Evolutionary conservation across 1,139 yeast species (phyloP), one percentile per base, ranked within the genome.

Genomic region (Cylindricascospora bacillispora): DNA sequence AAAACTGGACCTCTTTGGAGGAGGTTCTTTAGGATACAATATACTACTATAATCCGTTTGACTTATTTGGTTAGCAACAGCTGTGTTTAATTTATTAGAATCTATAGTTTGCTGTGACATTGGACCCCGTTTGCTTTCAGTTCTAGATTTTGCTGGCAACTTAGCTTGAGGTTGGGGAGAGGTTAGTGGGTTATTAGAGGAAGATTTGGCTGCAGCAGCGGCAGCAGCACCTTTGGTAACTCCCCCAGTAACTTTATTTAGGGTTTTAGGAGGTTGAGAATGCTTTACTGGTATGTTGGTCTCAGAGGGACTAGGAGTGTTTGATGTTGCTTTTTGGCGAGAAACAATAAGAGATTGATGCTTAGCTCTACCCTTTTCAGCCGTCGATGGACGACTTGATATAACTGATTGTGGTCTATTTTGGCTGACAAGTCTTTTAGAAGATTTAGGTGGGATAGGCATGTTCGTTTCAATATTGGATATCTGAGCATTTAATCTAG

Each of bases 401-500:
- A n/a, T n/a, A n/a, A n/a, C n/a, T n/a, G n/a, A n/a, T n/a, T n/a
- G n/a, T n/a, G n/a, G n/a, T n/a, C n/a, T n/a, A n/a, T n/a, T n/a
- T n/a, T n/a, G n/a, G n/a, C n/a, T n/a, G n/a, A n/a, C n/a, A n/a
- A n/a, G n/a, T n/a, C n/a, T n/a, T n/a, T n/a, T n/a, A n/a, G n/a
- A n/a, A n/a, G n/a, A n/a, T n/a, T n/a, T n/a, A n/a, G n/a, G n/a
- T n/a, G n/a, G n/a, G n/a, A n/a, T n/a, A n/a, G n/a, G n/a, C n/a
- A n/a, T n/a, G n/a, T n/a, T n/a, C n/a, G n/a, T 10, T 10, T 27
- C 52, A 1, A 67, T 48, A 5, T 26, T 26, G 4, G 74, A 63
- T 27, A 71, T 49, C 49, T 71, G 68, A 1, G 85, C 77, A 51
- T 78, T 78, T 34, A 76, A 47, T 36, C 85, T 63, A 0, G 92